Evolutionary conservation across 2,329 filamentous ascomycete species (phyloP), one percentile per base, ranked within the genome.

Genomic region (Chaetomiaceae sp.): DNA sequence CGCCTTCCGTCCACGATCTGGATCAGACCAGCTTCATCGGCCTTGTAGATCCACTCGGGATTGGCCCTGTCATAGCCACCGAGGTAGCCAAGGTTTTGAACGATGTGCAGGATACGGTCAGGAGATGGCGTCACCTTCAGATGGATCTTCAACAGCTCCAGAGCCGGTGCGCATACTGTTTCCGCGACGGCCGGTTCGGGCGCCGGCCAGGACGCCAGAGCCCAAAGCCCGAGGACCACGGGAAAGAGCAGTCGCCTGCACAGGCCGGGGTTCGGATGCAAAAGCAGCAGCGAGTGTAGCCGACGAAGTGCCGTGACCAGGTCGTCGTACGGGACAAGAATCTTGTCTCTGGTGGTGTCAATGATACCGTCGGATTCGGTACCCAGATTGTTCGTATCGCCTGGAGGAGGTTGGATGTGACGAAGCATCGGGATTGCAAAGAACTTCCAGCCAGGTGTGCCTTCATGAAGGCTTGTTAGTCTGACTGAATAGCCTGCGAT

Each of bases 191-290:
- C 57, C 0, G 65, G 47, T 7, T 68, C 61, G 4, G 71, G 59
- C 7, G 65, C 66, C 1, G 68, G 62, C 75, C 81, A 82, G 5
- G 78, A 79, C 1, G 79, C 71, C 15, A 89, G 64, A 1, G 77
- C 72, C 86, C 86, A 89, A 0, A 89, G 69, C 1, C 84, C 78
- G 4, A 83, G 67, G 3, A 87, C 61, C 2, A 88, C 63, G 0
- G 81, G 81, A 3, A 73, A 71, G 2, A 88, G 67, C 0, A 89
- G 70, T 47, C 86, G 74, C 58, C 77, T 83, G 40, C 83, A 79
- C 9, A 89, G 68, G 0, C 83, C 83, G 0, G 84, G 81, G 51
- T 87, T 85, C 0, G 84, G 84, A 62, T 86, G 85, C 0, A 83
- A 85, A 19, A 79, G 72, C 1, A 84, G 65, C 1, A 89, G 68